phyloP scores from a whole-genome alignment of 768 basidiomycete genomes.

The Boletus sensibilis region DNA sequence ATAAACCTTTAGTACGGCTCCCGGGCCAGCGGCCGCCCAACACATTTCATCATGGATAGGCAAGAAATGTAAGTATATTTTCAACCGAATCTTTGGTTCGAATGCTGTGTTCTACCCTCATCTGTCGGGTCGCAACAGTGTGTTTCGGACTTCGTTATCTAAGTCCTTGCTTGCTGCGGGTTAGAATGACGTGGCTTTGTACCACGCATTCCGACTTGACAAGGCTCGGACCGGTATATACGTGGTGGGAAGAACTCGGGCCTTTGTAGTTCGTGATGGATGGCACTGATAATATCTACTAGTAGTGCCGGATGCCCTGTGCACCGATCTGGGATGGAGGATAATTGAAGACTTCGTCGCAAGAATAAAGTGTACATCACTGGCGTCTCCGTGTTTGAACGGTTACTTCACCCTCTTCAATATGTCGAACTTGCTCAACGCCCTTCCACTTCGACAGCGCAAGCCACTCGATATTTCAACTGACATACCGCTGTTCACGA shows the following conservation, averaged over 20 bases:
- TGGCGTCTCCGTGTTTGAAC: background rate
- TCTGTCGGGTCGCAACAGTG: background rate
- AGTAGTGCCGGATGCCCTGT: background rate
- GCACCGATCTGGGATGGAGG: background rate
- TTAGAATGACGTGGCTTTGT: background rate
- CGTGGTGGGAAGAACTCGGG: background rate
- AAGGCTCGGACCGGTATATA: background rate
- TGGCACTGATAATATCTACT: conserved; percentile 10
- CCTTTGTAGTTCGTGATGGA: background rate
- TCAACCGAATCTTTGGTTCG: background rate
- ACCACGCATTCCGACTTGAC: background rate
- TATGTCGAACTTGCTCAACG: conserved; percentile 11
- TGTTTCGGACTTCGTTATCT: background rate
- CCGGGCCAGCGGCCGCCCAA: background rate
- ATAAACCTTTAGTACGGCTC: background rate
- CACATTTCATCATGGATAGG: background rate
- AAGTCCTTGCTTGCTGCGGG: background rate
- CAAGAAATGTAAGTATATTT: background rate
- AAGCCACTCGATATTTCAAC: conserved; percentile 31
- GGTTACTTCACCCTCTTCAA: background rate
- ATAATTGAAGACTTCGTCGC: conserved; percentile 1
- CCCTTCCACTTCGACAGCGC: conserved; percentile 9
- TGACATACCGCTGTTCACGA: conserved; percentile 35
- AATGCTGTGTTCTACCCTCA: background rate
- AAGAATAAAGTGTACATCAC: conserved; percentile 9